Conservation (phyloP, 345 rosid species). For the Sisymbrium irio region DNA sequence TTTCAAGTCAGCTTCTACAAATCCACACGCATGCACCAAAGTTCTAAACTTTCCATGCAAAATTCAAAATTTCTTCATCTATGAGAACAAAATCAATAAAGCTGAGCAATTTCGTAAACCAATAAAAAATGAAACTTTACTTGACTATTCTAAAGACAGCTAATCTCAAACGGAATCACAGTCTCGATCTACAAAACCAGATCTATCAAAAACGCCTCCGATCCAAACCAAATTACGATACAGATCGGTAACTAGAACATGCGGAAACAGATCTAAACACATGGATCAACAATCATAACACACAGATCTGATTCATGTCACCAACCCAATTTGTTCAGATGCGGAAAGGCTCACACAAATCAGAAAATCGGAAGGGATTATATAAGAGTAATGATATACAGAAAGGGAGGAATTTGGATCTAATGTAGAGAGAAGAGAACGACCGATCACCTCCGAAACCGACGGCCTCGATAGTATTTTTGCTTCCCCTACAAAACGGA, state of each 20-base stretch:
- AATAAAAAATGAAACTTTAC: background rate
- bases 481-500: conserved; percentile 17
- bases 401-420: conserved; percentile 1
- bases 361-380: background rate
- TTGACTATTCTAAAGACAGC: background rate
- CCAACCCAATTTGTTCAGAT: background rate
- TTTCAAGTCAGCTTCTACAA: background rate
- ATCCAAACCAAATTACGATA: background rate
- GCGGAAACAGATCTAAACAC: conserved; percentile 9
- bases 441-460: conserved; percentile 25
- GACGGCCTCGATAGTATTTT: conserved; percentile 8
- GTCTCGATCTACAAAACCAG: background rate
- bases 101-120: background rate
- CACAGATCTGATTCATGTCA: conserved; percentile 9
- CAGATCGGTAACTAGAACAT: background rate
- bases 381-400: background rate
- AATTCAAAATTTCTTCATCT: background rate
- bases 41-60: conserved; percentile 4
- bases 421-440: conserved; percentile 11
- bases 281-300: background rate
- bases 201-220: conserved; percentile 5
- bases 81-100: no score
- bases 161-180: background rate
- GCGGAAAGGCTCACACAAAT: conserved; percentile 16
- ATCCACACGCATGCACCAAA: background rate